Evolutionary conservation across 2,329 filamentous ascomycete species (phyloP).

Genomic region (Laburnicola sp.): DNA sequence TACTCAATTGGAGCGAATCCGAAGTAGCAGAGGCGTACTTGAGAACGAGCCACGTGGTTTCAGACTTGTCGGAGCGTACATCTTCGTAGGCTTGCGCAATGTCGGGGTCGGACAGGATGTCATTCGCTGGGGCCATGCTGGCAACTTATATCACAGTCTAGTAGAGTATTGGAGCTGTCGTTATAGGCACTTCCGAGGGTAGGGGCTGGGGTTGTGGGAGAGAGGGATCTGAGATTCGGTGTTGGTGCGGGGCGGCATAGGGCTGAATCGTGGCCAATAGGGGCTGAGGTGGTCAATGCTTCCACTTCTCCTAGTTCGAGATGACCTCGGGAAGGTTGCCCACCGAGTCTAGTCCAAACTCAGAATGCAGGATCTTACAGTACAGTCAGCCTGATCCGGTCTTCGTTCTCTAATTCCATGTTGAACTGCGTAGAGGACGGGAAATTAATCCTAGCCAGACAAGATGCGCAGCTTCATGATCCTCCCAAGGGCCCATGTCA

Average conservation of each 20-base stretch:
- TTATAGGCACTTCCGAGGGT: neutral
- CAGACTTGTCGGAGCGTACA: constrained; percentile 67
- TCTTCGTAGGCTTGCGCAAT: constrained; percentile 67
- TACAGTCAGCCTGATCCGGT: too few species aligned
- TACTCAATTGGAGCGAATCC: constrained; percentile 59
- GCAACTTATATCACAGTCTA: neutral
- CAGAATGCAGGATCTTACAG: too few species aligned
- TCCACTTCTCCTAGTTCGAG: too few species aligned
- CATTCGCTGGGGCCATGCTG: constrained; percentile 34
- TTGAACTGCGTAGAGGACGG: too few species aligned
- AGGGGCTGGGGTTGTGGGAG: constrained; percentile 2
- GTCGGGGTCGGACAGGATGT: constrained; percentile 52
- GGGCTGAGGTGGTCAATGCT: neutral
- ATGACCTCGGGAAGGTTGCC: too few species aligned
- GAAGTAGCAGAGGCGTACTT: constrained; percentile 61
- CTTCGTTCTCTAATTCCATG: too few species aligned
- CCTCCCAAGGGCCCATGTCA: too few species aligned
- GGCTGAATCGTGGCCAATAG: neutral
- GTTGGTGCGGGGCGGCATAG: constrained; percentile 4
- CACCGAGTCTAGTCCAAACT: too few species aligned
- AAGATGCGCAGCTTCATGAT: too few species aligned
- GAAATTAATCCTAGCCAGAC: too few species aligned
- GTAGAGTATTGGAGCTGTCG: neutral
- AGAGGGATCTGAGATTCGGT: constrained; percentile 7
- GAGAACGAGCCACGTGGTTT: constrained; percentile 68